A percentile compares a stretch with the other conserved stretches of the same genome.
Evolutionary conservation across 257 asterid genomes (phyloP).

Genomic region (Jaltomata sinuosa): DNA sequence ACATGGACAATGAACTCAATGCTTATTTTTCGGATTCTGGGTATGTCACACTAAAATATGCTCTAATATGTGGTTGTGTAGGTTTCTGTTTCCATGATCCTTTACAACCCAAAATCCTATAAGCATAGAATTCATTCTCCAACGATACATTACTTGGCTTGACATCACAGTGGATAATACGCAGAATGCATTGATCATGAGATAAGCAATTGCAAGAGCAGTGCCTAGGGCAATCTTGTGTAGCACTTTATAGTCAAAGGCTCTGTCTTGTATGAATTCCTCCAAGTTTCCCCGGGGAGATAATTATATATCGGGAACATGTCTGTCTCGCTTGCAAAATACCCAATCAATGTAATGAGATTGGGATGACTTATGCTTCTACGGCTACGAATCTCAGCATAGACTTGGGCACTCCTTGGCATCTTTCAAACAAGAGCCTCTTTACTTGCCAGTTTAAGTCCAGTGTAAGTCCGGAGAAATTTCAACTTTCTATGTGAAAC

Average conservation of each 20-base stretch:
- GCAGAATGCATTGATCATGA: constrained; percentile 82
- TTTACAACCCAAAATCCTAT: too few species aligned
- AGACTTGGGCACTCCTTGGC: constrained; percentile 52
- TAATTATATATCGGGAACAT: too few species aligned
- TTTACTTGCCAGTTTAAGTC: constrained; percentile 67
- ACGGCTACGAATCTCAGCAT: constrained; percentile 62
- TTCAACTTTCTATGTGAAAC: constrained; percentile 46
- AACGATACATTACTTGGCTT: too few species aligned
- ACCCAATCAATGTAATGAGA: too few species aligned
- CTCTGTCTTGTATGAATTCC: too few species aligned
- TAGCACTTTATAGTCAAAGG: too few species aligned
- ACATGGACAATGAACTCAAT: constrained; percentile 58
- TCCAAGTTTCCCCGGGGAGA: too few species aligned
- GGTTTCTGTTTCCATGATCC: too few species aligned
- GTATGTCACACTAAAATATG: constrained; percentile 81
- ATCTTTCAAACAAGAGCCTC: constrained; percentile 63
- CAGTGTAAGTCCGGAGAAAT: background rate
- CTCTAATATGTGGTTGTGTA: constrained; percentile 42
- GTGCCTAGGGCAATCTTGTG: constrained; percentile 21
- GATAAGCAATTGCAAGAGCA: constrained; percentile 17
- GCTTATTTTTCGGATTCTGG: constrained; percentile 83
- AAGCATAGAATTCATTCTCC: too few species aligned
- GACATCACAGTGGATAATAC: constrained; percentile 46
- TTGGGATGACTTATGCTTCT: constrained; percentile 7
- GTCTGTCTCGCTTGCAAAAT: too few species aligned